These are phyloP conservation scores for Gardenia jasminoides DNA, from an alignment of 257 asterid species.

Conservation along the genomic window DNA sequence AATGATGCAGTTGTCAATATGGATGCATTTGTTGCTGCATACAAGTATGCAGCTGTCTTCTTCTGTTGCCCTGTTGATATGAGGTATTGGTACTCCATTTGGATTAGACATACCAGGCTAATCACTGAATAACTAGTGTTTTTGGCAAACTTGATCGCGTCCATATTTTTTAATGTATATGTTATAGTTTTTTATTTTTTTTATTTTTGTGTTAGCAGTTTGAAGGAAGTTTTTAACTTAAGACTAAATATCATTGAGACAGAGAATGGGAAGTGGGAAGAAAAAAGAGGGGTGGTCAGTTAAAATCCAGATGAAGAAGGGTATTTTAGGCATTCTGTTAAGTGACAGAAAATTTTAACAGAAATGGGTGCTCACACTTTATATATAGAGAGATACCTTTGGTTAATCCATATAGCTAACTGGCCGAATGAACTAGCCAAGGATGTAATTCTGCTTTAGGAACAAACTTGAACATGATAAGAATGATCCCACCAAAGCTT, in stretches of 20 bases:
- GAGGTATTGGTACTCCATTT: constrained; percentile 41
- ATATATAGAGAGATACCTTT: neutral
- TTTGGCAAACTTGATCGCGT: too few relatives aligned
- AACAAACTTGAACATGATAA: neutral
- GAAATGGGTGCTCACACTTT: too few relatives aligned
- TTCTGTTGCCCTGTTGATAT: constrained; percentile 71
- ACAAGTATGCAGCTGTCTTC: constrained; percentile 70
- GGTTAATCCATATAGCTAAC: neutral
- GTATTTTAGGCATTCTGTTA: too few relatives aligned
- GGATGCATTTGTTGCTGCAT: constrained; percentile 77
- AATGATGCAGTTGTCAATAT: constrained; percentile 85
- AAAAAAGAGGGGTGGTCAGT: too few relatives aligned
- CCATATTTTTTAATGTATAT: too few relatives aligned
- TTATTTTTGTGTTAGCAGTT: too few relatives aligned
- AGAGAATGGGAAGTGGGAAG: too few relatives aligned
- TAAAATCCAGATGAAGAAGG: too few relatives aligned
- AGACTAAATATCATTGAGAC: too few relatives aligned
- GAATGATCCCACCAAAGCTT: neutral
- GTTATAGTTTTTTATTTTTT: too few relatives aligned
- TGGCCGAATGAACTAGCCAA: neutral
- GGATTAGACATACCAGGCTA: neutral
- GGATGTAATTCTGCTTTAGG: neutral
- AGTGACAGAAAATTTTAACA: too few relatives aligned
- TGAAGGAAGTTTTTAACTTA: too few relatives aligned
- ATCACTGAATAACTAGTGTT: neutral